Evolutionary conservation across 2,329 filamentous ascomycete species (phyloP).

Genomic region (Colletotrichum chlorophyti): DNA sequence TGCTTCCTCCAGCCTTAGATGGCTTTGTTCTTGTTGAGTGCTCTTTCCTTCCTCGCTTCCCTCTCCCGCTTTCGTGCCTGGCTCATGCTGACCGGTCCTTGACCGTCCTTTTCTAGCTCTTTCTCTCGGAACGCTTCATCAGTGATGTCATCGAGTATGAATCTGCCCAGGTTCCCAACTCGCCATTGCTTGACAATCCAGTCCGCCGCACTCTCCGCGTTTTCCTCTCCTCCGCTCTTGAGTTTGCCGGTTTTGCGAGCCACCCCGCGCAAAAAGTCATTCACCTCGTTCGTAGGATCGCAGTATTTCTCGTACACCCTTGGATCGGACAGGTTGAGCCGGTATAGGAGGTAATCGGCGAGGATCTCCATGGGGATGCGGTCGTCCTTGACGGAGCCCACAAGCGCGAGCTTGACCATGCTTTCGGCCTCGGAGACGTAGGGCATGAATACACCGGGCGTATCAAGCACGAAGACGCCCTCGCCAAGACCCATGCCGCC

Average conservation of each 20-base stretch:
- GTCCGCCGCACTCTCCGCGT: constrained; percentile 75
- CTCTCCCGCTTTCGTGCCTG: constrained; percentile 74
- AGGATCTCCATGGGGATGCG: constrained; percentile 79
- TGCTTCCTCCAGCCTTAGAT: neutral
- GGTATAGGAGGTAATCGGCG: constrained; percentile 89
- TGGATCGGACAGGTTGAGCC: constrained; percentile 74
- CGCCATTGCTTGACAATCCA: constrained; percentile 87
- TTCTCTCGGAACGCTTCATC: constrained; percentile 61
- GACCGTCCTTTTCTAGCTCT: constrained; percentile 51
- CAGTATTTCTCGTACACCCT: constrained; percentile 67
- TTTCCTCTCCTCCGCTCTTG: constrained; percentile 73
- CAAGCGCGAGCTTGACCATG: constrained; percentile 95
- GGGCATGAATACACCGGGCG: constrained; percentile 93
- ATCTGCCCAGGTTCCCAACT: constrained; percentile 75
- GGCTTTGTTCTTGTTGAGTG: constrained; percentile 24
- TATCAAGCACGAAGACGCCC: constrained; percentile 87
- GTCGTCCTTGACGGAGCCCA: constrained; percentile 88
- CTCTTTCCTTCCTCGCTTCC: constrained; percentile 54
- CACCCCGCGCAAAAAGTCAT: constrained; percentile 72
- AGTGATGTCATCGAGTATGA: constrained; percentile 79
- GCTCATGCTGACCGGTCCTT: constrained; percentile 63
- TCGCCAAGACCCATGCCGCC: constrained; percentile 45
- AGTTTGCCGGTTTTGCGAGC: constrained; percentile 79
- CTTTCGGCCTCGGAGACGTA: constrained; percentile 84
- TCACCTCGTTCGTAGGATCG: constrained; percentile 84